Evolutionary conservation across 2,329 filamentous ascomycete genomes (phyloP).

Genomic region (Monosporascus sp.): DNA sequence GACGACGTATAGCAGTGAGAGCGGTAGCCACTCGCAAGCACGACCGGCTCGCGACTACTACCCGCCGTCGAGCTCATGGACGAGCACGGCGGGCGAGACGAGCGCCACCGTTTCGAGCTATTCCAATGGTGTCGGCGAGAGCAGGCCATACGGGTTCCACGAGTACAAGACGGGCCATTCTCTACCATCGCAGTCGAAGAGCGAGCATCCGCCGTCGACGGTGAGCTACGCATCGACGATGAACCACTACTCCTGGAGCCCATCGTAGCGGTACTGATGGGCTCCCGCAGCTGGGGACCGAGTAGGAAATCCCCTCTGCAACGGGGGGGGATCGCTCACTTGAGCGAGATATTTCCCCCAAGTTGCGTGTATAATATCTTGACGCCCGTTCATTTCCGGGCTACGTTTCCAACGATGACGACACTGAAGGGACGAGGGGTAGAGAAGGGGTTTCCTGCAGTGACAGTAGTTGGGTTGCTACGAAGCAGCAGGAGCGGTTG

Average conservation of each 20-base stretch:
- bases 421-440: background rate
- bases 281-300: slow-evolving; percentile 1
- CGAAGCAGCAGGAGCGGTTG: too few species aligned
- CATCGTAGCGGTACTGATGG: slow-evolving; percentile 28
- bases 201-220: slow-evolving; percentile 31
- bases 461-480: too few species aligned
- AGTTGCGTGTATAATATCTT: background rate
- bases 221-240: slow-evolving; percentile 44
- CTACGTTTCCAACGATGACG: background rate
- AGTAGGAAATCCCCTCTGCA: background rate
- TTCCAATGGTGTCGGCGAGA: slow-evolving; percentile 30
- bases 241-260: slow-evolving; percentile 55
- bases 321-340: background rate
- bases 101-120: slow-evolving; percentile 39
- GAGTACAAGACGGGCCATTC: slow-evolving; percentile 39
- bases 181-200: slow-evolving; percentile 27
- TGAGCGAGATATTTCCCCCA: background rate
- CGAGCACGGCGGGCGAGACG: slow-evolving; percentile 43
- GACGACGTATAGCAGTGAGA: slow-evolving; percentile 19
- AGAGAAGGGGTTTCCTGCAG: background rate
- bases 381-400: background rate
- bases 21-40: slow-evolving; percentile 12
- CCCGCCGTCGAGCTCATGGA: slow-evolving; percentile 46
- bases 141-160: slow-evolving; percentile 44
- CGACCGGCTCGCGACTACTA: slow-evolving; percentile 47